Percentiles rank a stretch among this genome's conserved stretches.
These are phyloP conservation scores for Solanum paucissectum DNA, from an alignment of 257 asterid genomes.

Conservation along the genomic window DNA sequence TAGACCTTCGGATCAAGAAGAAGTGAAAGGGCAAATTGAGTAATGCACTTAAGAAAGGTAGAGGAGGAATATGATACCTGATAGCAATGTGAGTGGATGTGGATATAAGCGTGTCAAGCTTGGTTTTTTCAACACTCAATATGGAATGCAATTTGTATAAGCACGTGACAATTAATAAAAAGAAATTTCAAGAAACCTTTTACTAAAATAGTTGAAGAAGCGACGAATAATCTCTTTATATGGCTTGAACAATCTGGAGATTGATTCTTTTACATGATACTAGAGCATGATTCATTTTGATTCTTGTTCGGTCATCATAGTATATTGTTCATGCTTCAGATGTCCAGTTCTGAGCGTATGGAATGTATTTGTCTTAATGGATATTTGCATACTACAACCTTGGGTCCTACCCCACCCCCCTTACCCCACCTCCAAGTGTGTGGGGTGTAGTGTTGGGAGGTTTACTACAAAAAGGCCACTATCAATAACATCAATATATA, in stretches of 20 bases:
- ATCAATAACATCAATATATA: background rate
- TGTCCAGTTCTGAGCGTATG: background rate
- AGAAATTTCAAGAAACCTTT: background rate
- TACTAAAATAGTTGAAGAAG: background rate
- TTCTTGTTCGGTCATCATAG: background rate
- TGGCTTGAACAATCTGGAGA: background rate
- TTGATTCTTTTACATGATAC: background rate
- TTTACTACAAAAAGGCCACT: slow-evolving; percentile 4
- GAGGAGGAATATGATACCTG: background rate
- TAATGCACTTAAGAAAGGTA: background rate
- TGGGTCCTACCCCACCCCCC: background rate
- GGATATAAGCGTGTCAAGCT: background rate
- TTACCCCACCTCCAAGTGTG: background rate
- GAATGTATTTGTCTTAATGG: background rate
- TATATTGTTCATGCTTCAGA: background rate
- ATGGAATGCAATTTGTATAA: background rate
- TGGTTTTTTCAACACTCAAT: background rate
- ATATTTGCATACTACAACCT: background rate
- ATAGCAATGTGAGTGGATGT: slow-evolving; percentile 1
- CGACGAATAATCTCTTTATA: background rate
- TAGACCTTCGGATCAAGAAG: background rate
- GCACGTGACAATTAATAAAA: background rate
- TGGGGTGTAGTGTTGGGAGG: background rate
- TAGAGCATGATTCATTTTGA: accelerated
- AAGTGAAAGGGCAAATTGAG: background rate